Evolutionary conservation across 176 grass and related monocot genomes (phyloP).

Genomic region (Aegilops tauschii): DNA sequence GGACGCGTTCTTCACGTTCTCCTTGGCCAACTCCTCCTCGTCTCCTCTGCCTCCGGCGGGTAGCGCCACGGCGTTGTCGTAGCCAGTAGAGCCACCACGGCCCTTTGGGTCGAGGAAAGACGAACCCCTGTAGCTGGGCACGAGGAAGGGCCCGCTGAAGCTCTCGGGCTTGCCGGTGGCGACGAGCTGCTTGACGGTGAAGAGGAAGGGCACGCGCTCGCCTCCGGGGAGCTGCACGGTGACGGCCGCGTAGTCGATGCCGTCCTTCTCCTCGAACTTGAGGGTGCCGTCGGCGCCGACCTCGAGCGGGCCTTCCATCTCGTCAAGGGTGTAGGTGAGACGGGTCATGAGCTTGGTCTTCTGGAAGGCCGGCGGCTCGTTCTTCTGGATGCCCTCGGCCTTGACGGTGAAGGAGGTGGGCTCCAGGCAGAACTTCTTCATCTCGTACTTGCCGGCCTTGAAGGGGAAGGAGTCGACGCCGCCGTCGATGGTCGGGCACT

Average conservation of each 20-base stretch:
- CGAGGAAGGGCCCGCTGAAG: slow-evolving; percentile 74
- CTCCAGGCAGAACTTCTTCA: slow-evolving; percentile 87
- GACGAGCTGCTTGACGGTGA: slow-evolving; percentile 82
- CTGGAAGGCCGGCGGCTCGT: slow-evolving; percentile 71
- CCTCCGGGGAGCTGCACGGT: slow-evolving; percentile 79
- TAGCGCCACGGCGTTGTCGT: slow-evolving; percentile 82
- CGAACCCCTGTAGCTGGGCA: slow-evolving; percentile 76
- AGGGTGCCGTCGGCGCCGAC: slow-evolving; percentile 51
- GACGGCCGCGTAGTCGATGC: slow-evolving; percentile 83
- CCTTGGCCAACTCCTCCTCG: slow-evolving; percentile 81
- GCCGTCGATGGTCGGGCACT: slow-evolving; percentile 67
- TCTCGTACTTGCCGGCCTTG: slow-evolving; percentile 76
- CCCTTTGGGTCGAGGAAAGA: slow-evolving; percentile 94
- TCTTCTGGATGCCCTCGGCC: slow-evolving; percentile 70
- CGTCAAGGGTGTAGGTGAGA: slow-evolving; percentile 88
- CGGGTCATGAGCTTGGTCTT: slow-evolving; percentile 95
- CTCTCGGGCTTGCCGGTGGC: slow-evolving; percentile 80
- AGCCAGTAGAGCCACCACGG: slow-evolving; percentile 72
- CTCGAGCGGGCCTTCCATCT: slow-evolving; percentile 84
- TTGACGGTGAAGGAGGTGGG: slow-evolving; percentile 91
- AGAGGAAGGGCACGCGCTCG: slow-evolving; percentile 86
- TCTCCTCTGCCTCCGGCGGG: slow-evolving; percentile 85
- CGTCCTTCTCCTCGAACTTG: slow-evolving; percentile 89
- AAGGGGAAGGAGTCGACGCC: slow-evolving; percentile 62
- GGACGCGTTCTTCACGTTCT: slow-evolving; percentile 71